These are phyloP conservation scores for Amaranthus cruentus DNA, from an alignment of 148 eudicot genomes.

Conservation along the genomic window DNA sequence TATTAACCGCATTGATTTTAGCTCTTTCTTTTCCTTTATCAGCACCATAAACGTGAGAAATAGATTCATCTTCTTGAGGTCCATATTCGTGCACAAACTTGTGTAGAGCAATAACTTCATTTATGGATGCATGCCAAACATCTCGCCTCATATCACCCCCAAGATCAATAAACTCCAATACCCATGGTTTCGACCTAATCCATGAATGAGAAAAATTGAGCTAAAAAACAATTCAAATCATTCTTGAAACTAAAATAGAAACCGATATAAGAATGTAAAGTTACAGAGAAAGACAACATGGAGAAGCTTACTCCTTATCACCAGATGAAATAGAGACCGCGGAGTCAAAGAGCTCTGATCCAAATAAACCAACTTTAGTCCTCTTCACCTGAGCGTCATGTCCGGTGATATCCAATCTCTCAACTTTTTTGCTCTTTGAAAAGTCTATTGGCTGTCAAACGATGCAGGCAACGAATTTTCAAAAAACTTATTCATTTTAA, in stretches of 20 bases:
- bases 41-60: slow-evolving; percentile 53
- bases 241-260: neutral
- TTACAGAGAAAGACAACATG: slow-evolving; percentile 6
- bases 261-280: neutral
- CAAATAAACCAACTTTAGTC: slow-evolving; percentile 75
- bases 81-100: slow-evolving; percentile 69
- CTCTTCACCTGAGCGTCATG: slow-evolving; percentile 48
- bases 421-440: slow-evolving; percentile 37
- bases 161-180: slow-evolving; percentile 76
- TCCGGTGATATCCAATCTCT: slow-evolving; percentile 63
- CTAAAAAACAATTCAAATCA: neutral
- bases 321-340: slow-evolving; percentile 77
- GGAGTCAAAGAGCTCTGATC: slow-evolving; percentile 73
- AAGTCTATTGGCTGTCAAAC: slow-evolving; percentile 57
- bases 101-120: slow-evolving; percentile 68
- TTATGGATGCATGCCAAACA: slow-evolving; percentile 78
- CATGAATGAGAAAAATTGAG: neutral
- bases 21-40: slow-evolving; percentile 73
- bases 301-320: slow-evolving; percentile 73
- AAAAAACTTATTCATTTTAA: neutral
- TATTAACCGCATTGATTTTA: slow-evolving; percentile 37
- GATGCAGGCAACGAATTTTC: slow-evolving; percentile 17
- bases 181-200: slow-evolving; percentile 60
- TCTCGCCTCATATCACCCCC: slow-evolving; percentile 91
- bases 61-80: slow-evolving; percentile 58